Conservation (phyloP, 1,139 yeast species). For the Trichomonascaceae sp. region DNA sequence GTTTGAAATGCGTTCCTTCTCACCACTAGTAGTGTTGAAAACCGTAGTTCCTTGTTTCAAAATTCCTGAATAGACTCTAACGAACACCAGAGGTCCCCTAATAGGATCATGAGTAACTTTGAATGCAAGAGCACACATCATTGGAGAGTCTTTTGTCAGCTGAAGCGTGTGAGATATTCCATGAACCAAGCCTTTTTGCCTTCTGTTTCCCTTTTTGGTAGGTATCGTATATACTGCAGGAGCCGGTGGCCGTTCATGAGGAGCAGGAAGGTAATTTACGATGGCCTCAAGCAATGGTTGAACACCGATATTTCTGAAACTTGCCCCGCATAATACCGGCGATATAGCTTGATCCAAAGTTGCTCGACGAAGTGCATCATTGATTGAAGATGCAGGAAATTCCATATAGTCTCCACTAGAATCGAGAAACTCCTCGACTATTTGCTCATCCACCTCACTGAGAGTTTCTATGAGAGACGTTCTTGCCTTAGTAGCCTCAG, state of each 20-base stretch:
- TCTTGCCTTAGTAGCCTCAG: constrained; percentile 52
- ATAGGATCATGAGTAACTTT: constrained; percentile 79
- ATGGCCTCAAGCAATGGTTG: constrained; percentile 90
- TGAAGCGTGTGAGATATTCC: constrained; percentile 38
- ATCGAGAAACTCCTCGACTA: constrained; percentile 66
- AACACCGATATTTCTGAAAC: constrained; percentile 87
- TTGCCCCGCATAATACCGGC: constrained; percentile 90
- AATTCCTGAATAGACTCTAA: constrained; percentile 81
- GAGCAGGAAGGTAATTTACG: constrained; percentile 73
- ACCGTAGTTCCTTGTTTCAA: constrained; percentile 57
- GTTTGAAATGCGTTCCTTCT: constrained; percentile 58
- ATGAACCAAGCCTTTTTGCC: background rate
- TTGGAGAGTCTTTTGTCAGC: constrained; percentile 48
- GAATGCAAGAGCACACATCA: constrained; percentile 81
- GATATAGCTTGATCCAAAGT: constrained; percentile 54
- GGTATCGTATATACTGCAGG: constrained; percentile 30
- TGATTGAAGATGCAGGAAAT: constrained; percentile 44
- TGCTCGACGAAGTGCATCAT: constrained; percentile 53
- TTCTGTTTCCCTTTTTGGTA: background rate
- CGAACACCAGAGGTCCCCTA: constrained; percentile 78
- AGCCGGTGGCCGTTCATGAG: constrained; percentile 58
- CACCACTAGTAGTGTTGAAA: constrained; percentile 64
- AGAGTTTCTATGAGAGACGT: constrained; percentile 77
- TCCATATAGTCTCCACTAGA: constrained; percentile 59
- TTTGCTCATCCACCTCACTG: constrained; percentile 71